Conservation (phyloP, 2,329 filamentous ascomycete species). For the Ophiosphaerella korrae region DNA sequence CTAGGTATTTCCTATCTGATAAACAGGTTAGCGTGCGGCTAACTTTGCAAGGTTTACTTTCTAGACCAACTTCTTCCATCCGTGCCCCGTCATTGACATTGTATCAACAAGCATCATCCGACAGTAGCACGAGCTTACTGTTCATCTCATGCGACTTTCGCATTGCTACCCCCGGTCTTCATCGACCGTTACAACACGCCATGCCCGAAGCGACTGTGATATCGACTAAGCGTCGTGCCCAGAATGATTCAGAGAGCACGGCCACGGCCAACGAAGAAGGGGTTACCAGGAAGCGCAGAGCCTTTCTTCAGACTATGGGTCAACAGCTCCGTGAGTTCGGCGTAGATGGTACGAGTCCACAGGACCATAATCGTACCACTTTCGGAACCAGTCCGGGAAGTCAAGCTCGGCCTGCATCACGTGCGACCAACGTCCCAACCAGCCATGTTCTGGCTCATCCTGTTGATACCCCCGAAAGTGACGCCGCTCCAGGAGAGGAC, state of each 20-base stretch:
- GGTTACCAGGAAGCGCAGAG: conserved; percentile 22
- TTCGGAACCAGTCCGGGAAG: conserved; percentile 23
- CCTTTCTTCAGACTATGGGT: conserved; percentile 33
- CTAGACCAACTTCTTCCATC: too few relatives aligned
- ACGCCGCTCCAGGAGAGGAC: conserved; percentile 25
- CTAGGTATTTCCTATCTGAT: too few relatives aligned
- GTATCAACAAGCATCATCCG: background rate
- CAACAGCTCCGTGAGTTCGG: conserved; percentile 33
- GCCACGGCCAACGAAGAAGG: conserved; percentile 3
- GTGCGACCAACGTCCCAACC: conserved; percentile 2
- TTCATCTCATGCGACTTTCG: background rate
- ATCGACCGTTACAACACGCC: background rate
- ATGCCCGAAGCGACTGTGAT: conserved; percentile 21
- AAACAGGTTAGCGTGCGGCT: too few relatives aligned
- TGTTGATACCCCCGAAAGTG: conserved; percentile 22
- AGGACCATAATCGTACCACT: conserved; percentile 19
- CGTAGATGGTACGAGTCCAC: conserved; percentile 25
- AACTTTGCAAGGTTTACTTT: too few relatives aligned
- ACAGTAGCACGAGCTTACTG: background rate
- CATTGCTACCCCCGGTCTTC: background rate
- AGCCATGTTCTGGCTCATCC: conserved; percentile 1
- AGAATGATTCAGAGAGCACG: conserved; percentile 8
- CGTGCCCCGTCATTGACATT: too few relatives aligned
- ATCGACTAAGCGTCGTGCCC: conserved; percentile 22
- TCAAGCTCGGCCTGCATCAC: conserved; percentile 10